These are phyloP conservation scores for Penicillium expansum DNA, from an alignment of 2,329 filamentous ascomycete genomes.

Conservation along the genomic window DNA sequence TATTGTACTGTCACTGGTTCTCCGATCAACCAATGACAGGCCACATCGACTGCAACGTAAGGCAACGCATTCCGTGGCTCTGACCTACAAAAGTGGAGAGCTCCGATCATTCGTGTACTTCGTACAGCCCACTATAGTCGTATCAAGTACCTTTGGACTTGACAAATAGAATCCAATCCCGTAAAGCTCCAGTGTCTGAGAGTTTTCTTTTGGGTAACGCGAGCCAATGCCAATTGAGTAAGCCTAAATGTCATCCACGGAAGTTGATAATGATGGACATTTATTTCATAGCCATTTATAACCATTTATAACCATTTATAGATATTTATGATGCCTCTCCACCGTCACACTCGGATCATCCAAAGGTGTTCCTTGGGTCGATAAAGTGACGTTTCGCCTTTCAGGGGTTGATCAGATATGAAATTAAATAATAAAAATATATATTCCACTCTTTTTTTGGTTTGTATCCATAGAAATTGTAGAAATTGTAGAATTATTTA, in stretches of 20 bases:
- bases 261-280: background rate
- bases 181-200: background rate
- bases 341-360: conserved; percentile 7
- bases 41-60: conserved; percentile 18
- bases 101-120: conserved; percentile 25
- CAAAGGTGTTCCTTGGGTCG: conserved; percentile 7
- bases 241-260: background rate
- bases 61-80: conserved; percentile 30
- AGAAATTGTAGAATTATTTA: background rate
- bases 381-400: conserved; percentile 5
- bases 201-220: background rate
- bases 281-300: background rate
- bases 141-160: background rate
- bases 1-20: background rate
- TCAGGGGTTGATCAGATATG: conserved; percentile 8
- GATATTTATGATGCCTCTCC: conserved; percentile 4
- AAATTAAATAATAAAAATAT: background rate
- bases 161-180: conserved; percentile 5
- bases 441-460: background rate
- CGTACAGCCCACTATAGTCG: conserved; percentile 1
- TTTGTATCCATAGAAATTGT: background rate
- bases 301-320: background rate
- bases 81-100: conserved; percentile 18
- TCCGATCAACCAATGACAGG: conserved; percentile 22
- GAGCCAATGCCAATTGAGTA: background rate